Evolutionary conservation across 352 stramenopile species (phyloP), one percentile per base, ranked within the genome.

Genomic region (Nothophytophthora sp.): DNA sequence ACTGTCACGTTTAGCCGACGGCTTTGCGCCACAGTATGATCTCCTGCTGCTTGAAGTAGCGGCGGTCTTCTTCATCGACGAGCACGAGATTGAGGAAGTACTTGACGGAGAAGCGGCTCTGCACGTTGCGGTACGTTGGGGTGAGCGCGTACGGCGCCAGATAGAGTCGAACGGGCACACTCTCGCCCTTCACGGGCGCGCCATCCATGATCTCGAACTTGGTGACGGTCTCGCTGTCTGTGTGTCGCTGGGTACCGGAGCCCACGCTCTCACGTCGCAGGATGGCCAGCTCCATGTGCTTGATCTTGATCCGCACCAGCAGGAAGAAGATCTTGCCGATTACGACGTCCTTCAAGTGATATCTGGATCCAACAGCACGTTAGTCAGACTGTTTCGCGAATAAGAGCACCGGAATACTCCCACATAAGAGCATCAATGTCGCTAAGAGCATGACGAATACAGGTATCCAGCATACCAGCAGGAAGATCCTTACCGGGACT

Each of bases 131-230:
- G 55, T 95, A 96, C 23, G 92, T 97, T 2, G 91, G 91, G 19
- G 91, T 97, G 44, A 98, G 77, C 56, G 84, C 67, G 67, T 95
- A 85, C 67, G 93, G 67, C 23, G 76, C 67, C 22, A 99, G 76
- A 60, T 97, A 99, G 23, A 99, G 68, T 10, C 97, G 91, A 30
- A 99, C 90, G 4, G 97, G 97, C 59, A 99, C 97, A 15, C 88
- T 89, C 65, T 99, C 97, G 22, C 84, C 95, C 45, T 98, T 98
- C 29, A 99, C 86, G 0, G 97, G 97, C 23, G 95, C 95, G 38
- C 97, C 97, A 66, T 99, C 97, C 97, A 99, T 99, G 69, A 99
- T 97, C 71, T 99, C 97, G 70, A 98, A 99, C 64, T 99, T 99
- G 6, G 94, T 88, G 32, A 99, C 63, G 4, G 95, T 99, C 61